Evolutionary conservation across 495 filamentous ascomycete species (phyloP), one percentile per base, ranked within the genome.

Genomic region (Neurospora hispaniola): DNA sequence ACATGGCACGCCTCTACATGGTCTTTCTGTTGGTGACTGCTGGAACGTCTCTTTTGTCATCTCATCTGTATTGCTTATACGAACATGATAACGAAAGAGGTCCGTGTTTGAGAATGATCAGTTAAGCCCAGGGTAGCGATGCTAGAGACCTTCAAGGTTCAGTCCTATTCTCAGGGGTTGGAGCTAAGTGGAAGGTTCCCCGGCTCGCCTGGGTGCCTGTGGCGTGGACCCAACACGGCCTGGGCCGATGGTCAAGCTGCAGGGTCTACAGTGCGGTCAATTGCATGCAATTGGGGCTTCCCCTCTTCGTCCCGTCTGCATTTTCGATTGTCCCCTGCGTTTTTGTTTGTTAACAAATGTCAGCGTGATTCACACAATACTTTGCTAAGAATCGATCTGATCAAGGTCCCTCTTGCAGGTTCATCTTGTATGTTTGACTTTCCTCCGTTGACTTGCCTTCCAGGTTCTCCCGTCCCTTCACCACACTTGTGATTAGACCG

Each of bases 371-470:
- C 27, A 35, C 14, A 62, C 12, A 27, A 2, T 18, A 9, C 12
- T 9, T 18, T 62, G 54, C 14, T 62, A 62, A 62, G 54, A 9
- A 31, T 16, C 14, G 5, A 59, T 31, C 11, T 20, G n/a, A 48
- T 44, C 43, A 54, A 54, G n/a, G 10, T 54, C 4, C 40, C 40
- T 41, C 40, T 41, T 59, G 11, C 20, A 59, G 18, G n/a, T 59
- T 31, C 4, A 59, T 59, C 48, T 59, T 59, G 23, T 59, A 12
- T 12, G 10, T 39, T 9, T 38, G 35, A 76, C 72, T 31, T 31
- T 31, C 73, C 73, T 76, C 38, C 78, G 75, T 10, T 68, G 78
- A 84, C 69, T 74, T 78, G 9, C 74, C 2, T 71, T 69, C 1
- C 44, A 48, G n/a, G n/a, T 59, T 59, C 5, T 31, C 27, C 27